Percentiles rank a stretch among this genome's conserved stretches.
phyloP scores from a whole-genome alignment of 208 protist species.

The Zelonia costaricensis region DNA sequence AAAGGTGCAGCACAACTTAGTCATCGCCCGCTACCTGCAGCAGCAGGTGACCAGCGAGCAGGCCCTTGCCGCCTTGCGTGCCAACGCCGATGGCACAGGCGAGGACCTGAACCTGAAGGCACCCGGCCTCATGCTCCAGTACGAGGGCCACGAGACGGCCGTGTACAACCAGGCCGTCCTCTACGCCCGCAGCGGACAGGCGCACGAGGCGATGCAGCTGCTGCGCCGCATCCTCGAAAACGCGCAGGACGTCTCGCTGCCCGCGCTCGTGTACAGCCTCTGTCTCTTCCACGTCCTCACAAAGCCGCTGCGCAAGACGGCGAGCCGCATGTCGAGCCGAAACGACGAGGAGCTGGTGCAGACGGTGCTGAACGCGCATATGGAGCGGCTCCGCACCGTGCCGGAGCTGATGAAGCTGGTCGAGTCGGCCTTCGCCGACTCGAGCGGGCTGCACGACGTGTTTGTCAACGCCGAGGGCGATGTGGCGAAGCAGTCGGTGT shows the following conservation, averaged over 20 bases:
- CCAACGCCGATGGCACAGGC: slow-evolving; percentile 22
- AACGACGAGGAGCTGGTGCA: slow-evolving; percentile 82
- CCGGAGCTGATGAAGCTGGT: slow-evolving; percentile 56
- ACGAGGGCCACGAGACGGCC: slow-evolving; percentile 83
- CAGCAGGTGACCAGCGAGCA: slow-evolving; percentile 56
- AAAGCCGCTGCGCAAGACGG: slow-evolving; percentile 39
- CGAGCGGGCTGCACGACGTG: slow-evolving; percentile 70
- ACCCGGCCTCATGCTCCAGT: slow-evolving; percentile 47
- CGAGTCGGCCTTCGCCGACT: slow-evolving; percentile 68
- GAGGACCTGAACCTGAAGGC: slow-evolving; percentile 33
- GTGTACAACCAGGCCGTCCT: slow-evolving; percentile 79
- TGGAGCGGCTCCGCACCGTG: slow-evolving; percentile 41
- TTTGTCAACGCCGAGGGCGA: slow-evolving; percentile 48
- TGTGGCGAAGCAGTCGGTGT: slow-evolving; percentile 53
- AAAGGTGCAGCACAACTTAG: slow-evolving; percentile 85
- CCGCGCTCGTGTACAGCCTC: slow-evolving; percentile 53
- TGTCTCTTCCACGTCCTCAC: slow-evolving; percentile 88
- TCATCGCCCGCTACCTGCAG: slow-evolving; percentile 65
- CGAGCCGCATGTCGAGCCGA: slow-evolving; percentile 45
- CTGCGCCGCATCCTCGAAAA: slow-evolving; percentile 77
- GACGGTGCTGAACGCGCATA: slow-evolving; percentile 50
- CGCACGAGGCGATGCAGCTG: slow-evolving; percentile 59
- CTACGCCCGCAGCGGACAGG: slow-evolving; percentile 61
- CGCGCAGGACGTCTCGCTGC: slow-evolving; percentile 44
- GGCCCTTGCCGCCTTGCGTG: slow-evolving; percentile 39